Base-by-base conservation (phyloP, 257 asterid species). In the Gentiana macrophylla region DNA sequence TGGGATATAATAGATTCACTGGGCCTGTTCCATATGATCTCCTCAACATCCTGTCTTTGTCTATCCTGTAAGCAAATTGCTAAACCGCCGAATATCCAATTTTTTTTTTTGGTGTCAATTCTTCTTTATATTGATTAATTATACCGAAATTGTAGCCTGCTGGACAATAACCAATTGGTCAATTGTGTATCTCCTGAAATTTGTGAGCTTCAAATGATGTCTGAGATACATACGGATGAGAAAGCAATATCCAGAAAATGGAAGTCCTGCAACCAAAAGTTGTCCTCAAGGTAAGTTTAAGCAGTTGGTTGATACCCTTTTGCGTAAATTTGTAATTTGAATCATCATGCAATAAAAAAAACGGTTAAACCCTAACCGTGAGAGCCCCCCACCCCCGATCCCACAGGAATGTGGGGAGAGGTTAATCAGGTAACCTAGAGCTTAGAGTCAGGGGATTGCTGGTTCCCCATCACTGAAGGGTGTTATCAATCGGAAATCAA, bases 1-100 rank as follows among this genome's bases (percentile, higher is more conserved):
- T 91, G 67, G 86, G 96, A 55, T 72, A 56, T 62, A 91, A 91
- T 64, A 80, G 84, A 80, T 80, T 91, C 65, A 82, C 79, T 15
- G 94, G 86, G 65, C 81, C 73, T 52, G 67, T 87, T 67, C 91
- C 98, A 12, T 59, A 66, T 43, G 65, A 69, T 15, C 76, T 84
- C 44, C 76, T 70, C 80, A 73, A 75, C 66, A 84, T 79, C 66
- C 69, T 70, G 53, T 77, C 87, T 8, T 57, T 78, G 62, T 32
- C 78, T 33, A 66, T 75, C 15, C 73, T 87, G 94, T 87, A 72
- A 80, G 94, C 61, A 54, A 61, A 44, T 8, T 32, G 2, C 9
- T 55, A 13, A 50, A 53, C 13, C 49, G 34, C 49, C 50, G 13
- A 7, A 8, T 37, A 3, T 43, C 36, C 36, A 3, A 0, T 24